These are phyloP conservation scores for Rhodotorula mucilaginosa DNA, from an alignment of 1,284 basidiomycete genomes.

Conservation along the genomic window DNA sequence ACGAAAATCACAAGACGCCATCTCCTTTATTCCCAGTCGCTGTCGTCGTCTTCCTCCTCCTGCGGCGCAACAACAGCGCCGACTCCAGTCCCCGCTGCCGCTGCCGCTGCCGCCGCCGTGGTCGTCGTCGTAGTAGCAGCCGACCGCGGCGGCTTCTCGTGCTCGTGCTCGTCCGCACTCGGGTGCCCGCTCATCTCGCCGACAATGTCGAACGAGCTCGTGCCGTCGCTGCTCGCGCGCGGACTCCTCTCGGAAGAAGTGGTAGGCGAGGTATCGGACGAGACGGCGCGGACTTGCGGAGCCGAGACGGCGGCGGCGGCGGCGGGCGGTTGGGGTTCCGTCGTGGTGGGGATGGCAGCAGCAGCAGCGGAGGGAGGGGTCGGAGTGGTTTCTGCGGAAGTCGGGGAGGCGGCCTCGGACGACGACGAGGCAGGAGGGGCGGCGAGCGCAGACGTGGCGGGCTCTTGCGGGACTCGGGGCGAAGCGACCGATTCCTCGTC, in stretches of 20 bases:
- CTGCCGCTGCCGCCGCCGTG: neutral
- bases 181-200: constrained; percentile 35
- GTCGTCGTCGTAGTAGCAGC: neutral
- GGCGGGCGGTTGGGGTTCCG: constrained; percentile 2
- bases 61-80: neutral
- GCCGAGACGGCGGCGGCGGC: neutral
- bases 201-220: constrained; percentile 42
- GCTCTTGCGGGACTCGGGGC: neutral
- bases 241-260: neutral
- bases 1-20: neutral
- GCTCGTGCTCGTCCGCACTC: constrained; percentile 19
- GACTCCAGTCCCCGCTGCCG: constrained; percentile 1
- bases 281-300: neutral
- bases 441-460: neutral
- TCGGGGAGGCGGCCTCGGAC: neutral
- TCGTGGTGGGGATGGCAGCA: neutral
- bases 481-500: constrained; percentile 38
- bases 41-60: constrained; percentile 37
- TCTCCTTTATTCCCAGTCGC: constrained; percentile 41
- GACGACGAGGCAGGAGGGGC: neutral
- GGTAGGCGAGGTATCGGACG: neutral
- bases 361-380: neutral
- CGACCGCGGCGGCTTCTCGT: neutral
- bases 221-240: constrained; percentile 3
- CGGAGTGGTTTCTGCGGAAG: neutral